phyloP scores from a whole-genome alignment of 352 stramenopile genomes.

The Globisporangium recalcitrans region DNA sequence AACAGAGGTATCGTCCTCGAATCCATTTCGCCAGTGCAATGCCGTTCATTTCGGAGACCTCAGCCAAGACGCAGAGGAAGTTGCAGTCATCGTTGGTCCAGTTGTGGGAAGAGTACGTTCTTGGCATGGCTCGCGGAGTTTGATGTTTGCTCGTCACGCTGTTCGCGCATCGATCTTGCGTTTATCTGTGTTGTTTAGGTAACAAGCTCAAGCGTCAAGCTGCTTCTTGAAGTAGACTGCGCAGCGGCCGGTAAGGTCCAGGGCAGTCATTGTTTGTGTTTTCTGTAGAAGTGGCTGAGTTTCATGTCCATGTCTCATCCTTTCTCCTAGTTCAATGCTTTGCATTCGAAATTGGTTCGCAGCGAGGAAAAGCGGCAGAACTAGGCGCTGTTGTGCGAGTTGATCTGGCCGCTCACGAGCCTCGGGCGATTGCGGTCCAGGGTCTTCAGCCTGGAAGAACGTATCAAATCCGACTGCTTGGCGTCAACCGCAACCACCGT shows the following conservation, averaged over 20 bases:
- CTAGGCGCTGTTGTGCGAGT: slow-evolving; percentile 4
- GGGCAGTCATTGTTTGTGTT: no score
- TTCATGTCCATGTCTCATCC: no score
- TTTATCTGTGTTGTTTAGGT: no score
- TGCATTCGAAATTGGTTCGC: slow-evolving; percentile 22
- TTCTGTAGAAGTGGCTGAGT: no score
- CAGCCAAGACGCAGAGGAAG: slow-evolving; percentile 13
- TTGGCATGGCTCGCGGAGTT: background rate
- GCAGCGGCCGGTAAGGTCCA: slow-evolving; percentile 8
- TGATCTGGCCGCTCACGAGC: slow-evolving; percentile 15
- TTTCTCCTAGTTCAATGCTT: slow-evolving; percentile 24
- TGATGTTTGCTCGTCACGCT: background rate
- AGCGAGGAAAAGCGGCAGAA: background rate
- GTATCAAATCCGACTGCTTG: slow-evolving; percentile 40
- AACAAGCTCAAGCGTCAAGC: slow-evolving; percentile 14
- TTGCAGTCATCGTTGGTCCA: slow-evolving; percentile 35
- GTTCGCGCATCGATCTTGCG: no score
- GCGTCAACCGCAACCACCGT: slow-evolving; percentile 28
- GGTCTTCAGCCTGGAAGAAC: slow-evolving; percentile 22
- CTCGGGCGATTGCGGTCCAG: slow-evolving; percentile 17
- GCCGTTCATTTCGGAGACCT: slow-evolving; percentile 23
- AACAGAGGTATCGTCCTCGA: background rate
- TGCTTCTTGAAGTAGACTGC: slow-evolving; percentile 39
- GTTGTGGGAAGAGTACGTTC: slow-evolving; percentile 30
- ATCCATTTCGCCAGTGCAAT: slow-evolving; percentile 32